Percentiles rank a stretch among this genome's conserved stretches.
These are phyloP conservation scores for Phytophthora sp. DNA, from an alignment of 352 stramenopile species.

Conservation along the genomic window DNA sequence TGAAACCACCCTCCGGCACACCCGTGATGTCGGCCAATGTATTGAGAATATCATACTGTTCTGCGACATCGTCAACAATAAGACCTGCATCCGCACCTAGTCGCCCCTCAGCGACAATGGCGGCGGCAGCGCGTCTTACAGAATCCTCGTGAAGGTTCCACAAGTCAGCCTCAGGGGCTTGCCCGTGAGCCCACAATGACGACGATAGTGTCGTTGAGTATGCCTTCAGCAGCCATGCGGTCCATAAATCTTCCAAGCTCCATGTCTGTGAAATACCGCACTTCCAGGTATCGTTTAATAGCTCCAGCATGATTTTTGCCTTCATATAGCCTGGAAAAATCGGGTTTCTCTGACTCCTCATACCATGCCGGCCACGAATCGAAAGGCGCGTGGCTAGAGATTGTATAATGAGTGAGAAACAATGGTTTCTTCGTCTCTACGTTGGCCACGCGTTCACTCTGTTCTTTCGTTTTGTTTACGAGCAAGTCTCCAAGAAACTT, in stretches of 20 bases:
- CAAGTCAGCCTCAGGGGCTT: slow-evolving; percentile 39
- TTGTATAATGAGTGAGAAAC: no score
- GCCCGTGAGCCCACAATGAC: slow-evolving; percentile 47
- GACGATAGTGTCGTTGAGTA: slow-evolving; percentile 56
- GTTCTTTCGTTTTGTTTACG: slow-evolving; percentile 39
- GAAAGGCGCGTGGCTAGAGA: no score
- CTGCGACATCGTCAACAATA: slow-evolving; percentile 27
- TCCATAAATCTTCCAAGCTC: slow-evolving; percentile 52
- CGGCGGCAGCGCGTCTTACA: slow-evolving; percentile 26
- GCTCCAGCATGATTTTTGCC: slow-evolving; percentile 13
- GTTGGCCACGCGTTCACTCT: slow-evolving; percentile 15
- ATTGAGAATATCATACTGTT: no score
- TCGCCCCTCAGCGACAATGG: slow-evolving; percentile 34
- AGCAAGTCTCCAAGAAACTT: slow-evolving; percentile 48
- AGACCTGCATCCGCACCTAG: slow-evolving; percentile 21
- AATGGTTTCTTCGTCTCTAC: slow-evolving; percentile 36
- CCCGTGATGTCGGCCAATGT: no score
- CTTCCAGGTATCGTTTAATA: slow-evolving; percentile 39
- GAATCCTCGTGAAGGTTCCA: slow-evolving; percentile 31
- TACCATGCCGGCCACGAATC: slow-evolving; percentile 41
- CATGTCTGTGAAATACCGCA: slow-evolving; percentile 53
- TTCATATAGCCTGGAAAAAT: slow-evolving; percentile 39
- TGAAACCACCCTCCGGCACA: no score
- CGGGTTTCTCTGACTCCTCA: slow-evolving; percentile 24
- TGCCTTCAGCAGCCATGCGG: slow-evolving; percentile 34